phyloP scores from a whole-genome alignment of 2,329 filamentous ascomycete species.

The Diaporthe australafricana region DNA sequence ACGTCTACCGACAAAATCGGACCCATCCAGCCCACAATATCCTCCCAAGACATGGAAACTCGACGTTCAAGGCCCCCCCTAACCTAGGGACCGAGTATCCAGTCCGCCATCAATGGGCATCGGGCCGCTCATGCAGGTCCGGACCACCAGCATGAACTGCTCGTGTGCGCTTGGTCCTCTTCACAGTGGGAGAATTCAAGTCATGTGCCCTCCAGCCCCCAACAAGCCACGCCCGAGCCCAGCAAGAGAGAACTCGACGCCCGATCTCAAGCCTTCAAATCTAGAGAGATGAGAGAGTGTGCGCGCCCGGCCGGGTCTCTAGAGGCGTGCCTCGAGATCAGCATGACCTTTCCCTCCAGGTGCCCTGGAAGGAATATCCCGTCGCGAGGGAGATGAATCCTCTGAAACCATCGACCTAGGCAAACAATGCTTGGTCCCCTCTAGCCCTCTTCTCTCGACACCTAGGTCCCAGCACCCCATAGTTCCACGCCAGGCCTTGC shows the following conservation, averaged over 20 bases:
- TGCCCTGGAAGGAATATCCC: background rate
- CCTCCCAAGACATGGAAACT: background rate
- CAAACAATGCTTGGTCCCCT: background rate
- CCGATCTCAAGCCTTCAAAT: background rate
- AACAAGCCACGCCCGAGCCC: background rate
- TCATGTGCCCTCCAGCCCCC: constrained; percentile 11
- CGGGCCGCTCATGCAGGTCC: background rate
- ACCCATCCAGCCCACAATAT: background rate
- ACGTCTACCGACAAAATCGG: background rate
- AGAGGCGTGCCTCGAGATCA: background rate
- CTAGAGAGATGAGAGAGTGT: too few species aligned
- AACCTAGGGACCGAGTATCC: background rate
- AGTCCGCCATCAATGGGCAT: background rate
- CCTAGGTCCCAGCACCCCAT: background rate
- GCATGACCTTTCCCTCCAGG: background rate
- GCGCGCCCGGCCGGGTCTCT: background rate
- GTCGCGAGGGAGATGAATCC: constrained; percentile 1
- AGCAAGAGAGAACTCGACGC: too few species aligned
- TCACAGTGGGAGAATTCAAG: background rate
- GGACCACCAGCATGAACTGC: background rate
- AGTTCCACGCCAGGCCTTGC: constrained; percentile 1
- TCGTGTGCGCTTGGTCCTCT: constrained; percentile 11
- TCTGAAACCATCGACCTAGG: constrained; percentile 1
- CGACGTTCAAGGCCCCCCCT: too few species aligned
- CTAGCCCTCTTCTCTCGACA: background rate